A percentile compares a stretch with the other conserved stretches of the same genome.
Conservation (phyloP, 2,329 filamentous ascomycete species). For the Diaporthe sp. region DNA sequence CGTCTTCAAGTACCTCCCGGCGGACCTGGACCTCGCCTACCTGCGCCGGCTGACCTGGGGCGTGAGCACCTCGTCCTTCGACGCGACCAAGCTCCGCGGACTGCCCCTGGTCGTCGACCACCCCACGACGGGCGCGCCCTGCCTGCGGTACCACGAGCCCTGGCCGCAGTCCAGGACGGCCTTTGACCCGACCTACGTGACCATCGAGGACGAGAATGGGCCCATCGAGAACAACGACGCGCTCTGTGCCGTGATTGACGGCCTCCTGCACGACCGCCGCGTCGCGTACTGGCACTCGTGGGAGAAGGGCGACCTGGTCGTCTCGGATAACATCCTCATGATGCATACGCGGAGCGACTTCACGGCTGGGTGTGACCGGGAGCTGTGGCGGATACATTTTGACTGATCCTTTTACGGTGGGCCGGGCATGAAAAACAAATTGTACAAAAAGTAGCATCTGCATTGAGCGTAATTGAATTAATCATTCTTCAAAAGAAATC, state of each 20-base stretch:
- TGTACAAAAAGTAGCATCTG: not conserved
- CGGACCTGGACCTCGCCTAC: constrained; percentile 50
- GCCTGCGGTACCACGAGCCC: constrained; percentile 68
- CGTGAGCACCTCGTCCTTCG: constrained; percentile 63
- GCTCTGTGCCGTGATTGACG: constrained; percentile 57
- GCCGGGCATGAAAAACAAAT: not conserved
- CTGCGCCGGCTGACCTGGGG: constrained; percentile 62
- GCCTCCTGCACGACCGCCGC: constrained; percentile 62
- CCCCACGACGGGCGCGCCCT: constrained; percentile 60
- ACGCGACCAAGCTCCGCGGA: constrained; percentile 57
- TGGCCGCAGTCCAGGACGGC: constrained; percentile 66
- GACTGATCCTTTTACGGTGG: constrained; percentile 49
- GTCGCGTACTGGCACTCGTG: constrained; percentile 65
- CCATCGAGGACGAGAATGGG: constrained; percentile 52
- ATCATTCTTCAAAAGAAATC: no score
- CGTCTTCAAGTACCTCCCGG: constrained; percentile 62
- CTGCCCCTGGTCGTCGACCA: constrained; percentile 62
- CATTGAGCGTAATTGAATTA: constrained; percentile 8
- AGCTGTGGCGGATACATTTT: constrained; percentile 67
- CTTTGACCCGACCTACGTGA: constrained; percentile 62
- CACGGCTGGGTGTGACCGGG: constrained; percentile 57
- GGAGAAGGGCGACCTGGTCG: constrained; percentile 67
- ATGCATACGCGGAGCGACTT: constrained; percentile 66
- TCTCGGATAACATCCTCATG: constrained; percentile 65
- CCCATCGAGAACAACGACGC: constrained; percentile 18